Conservation (phyloP, 129 eudicot species). For the Tanacetum coccineum region DNA sequence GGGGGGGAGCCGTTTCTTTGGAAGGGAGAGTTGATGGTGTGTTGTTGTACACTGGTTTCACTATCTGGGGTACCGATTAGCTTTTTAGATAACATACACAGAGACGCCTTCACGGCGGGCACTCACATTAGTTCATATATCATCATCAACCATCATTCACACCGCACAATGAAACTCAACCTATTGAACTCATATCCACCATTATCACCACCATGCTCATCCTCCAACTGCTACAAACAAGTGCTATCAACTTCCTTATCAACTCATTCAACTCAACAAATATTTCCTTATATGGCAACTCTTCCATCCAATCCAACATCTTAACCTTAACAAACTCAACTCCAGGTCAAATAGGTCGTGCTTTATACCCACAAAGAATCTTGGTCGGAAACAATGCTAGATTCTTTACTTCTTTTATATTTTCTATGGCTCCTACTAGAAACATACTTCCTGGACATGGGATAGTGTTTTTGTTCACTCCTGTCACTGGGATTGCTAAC, state of each 20-base stretch:
- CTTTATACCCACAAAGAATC: constrained; percentile 50
- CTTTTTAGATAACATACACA: too few relatives aligned
- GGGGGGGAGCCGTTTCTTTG: too few relatives aligned
- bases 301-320: constrained; percentile 49
- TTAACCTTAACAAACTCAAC: constrained; percentile 49
- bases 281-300: constrained; percentile 59
- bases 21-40: too few relatives aligned
- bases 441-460: constrained; percentile 60
- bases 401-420: constrained; percentile 67
- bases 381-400: constrained; percentile 35
- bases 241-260: constrained; percentile 52
- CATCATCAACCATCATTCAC: too few relatives aligned
- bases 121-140: too few relatives aligned
- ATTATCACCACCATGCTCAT: constrained; percentile 13
- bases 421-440: constrained; percentile 56
- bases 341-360: constrained; percentile 50
- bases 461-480: constrained; percentile 54
- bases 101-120: too few relatives aligned
- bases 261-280: constrained; percentile 52
- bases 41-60: too few relatives aligned
- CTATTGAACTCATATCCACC: not conserved
- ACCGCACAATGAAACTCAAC: too few relatives aligned
- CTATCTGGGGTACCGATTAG: too few relatives aligned
- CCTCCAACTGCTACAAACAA: constrained; percentile 10
- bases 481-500: constrained; percentile 42